Base-by-base conservation (phyloP, 495 filamentous ascomycete genomes). In the Neurospora sp. region DNA sequence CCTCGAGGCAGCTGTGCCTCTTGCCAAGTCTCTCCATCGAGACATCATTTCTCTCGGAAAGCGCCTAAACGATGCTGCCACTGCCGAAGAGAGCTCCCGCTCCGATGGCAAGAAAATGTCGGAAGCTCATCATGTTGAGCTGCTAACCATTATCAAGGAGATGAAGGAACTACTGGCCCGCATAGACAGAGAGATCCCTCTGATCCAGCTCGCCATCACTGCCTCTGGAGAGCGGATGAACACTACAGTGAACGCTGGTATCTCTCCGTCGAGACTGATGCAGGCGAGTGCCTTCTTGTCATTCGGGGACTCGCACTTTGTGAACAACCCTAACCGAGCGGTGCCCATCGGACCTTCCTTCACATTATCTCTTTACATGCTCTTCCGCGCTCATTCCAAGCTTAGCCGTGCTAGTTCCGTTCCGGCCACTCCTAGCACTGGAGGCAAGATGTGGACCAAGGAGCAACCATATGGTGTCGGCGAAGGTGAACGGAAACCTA, bases 211-310 rank as follows among this genome's bases (percentile, higher is more conserved):
- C 22, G 97, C 96, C 41, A 97, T 99, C 76, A 95, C 94, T 3
- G 96, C 96, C 7, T 98, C 96, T 5, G 96, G 96, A 0, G 94
- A 93, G 31, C 95, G 88, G 74, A 81, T 97, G 68, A 93, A 93
- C 1, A 91, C 93, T 0, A 89, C 87, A 41, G 83, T 97, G 53
- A 93, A 92, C 8, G 84, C 91, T 2, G 93, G 92, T 6, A 91
- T 98, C 31, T 98, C 96, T 10, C 93, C 95, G 6, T 97, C 95
- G 9, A 88, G 96, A 35, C 81, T 99, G 70, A 83, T 99, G 69
- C 96, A 99, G 81, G 96, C 96, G 27, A 98, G 95, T 76, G 94
- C 93, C 35, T 92, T 98, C 73, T 87, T 99, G 41, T 96, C 90
- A 42, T 90, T 92, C 69, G 94, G 94, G 5, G 96, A 98, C 81